Evolutionary conservation across 192 early-diverging fungal genomes (phyloP), one percentile per base, ranked within the genome.

Genomic region (Coemansia sp.): DNA sequence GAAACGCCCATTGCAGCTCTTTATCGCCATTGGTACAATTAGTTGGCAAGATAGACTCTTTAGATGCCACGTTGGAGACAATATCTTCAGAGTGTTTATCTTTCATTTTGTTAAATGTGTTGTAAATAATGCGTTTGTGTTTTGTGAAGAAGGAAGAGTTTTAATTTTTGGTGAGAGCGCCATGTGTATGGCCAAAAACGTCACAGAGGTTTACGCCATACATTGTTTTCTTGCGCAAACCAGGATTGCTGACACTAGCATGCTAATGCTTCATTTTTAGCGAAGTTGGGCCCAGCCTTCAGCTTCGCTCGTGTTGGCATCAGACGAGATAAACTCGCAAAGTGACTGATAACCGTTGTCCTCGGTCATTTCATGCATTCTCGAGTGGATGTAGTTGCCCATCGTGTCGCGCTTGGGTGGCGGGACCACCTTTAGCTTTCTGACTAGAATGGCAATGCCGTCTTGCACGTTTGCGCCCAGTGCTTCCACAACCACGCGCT

Each of bases 381-480:
- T 56, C 8, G 65, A 48, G 19, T 49, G 41, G 2, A 66, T 32
- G 27, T 69, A 72, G 56, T 69, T 66, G 52, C 67, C 76, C 50
- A 78, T 24, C 14, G 25, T 56, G 48, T 69, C 66, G 24, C 63
- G 47, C 49, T 60, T 66, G n/a, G 76, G 76, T 37, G 76, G 55
- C 5, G 65, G 23, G 17, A 55, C 22, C 1, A 39, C 39, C 8
- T 63, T 43, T 21, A 78, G 63, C 38, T 66, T 69, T 12, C 76
- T 35, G 49, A 78, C 19, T 27, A 78, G 59, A 24, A 78, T 35
- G 14, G 70, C 76, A 21, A 78, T 66, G 45, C 76, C 76, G 48
- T 78, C 76, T 39, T 72, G 66, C 51, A 78, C 76, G 29, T 69
- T 73, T 2, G 76, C 76, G 15, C 76, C 76, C 22, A 78, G 45